Conservation (phyloP, 2,329 filamentous ascomycete species). For the Bipolaris victoriae region DNA sequence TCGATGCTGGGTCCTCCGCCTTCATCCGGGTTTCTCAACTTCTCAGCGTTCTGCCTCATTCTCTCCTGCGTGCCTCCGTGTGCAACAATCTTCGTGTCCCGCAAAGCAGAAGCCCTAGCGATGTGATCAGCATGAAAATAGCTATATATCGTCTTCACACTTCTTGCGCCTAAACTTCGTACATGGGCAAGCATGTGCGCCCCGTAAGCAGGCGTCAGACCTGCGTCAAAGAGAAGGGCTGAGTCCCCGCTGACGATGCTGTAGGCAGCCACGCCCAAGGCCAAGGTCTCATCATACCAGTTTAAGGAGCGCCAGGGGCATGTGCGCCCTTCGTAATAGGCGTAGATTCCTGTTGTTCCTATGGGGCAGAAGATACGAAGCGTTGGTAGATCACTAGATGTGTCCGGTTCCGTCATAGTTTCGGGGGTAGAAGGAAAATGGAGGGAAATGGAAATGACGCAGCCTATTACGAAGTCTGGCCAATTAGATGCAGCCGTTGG, state of each 20-base stretch:
- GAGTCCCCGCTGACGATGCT: neutral
- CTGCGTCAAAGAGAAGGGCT: neutral
- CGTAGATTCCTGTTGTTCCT: neutral
- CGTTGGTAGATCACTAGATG: neutral
- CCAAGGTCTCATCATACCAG: neutral
- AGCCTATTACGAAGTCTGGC: neutral
- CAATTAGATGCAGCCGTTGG: neutral
- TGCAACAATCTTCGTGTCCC: neutral
- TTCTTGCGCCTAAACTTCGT: neutral
- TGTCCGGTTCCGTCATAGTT: neutral
- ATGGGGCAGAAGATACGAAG: neutral
- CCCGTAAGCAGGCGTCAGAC: neutral
- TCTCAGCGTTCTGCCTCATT: neutral
- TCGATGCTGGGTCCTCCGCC: neutral
- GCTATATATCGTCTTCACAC: neutral
- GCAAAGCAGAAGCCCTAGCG: neutral
- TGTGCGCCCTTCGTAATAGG: neutral
- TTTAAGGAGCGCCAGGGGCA: neutral
- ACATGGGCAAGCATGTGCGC: neutral
- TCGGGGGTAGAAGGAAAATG: neutral
- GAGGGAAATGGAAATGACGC: neutral
- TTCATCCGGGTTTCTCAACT: neutral
- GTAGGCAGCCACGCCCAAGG: neutral
- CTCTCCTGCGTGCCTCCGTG: neutral
- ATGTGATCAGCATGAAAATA: neutral